Percentiles rank a stretch among this genome's conserved stretches.
Evolutionary conservation across 202 grass and related monocot genomes (phyloP).

Genomic region (Setaria viridis): DNA sequence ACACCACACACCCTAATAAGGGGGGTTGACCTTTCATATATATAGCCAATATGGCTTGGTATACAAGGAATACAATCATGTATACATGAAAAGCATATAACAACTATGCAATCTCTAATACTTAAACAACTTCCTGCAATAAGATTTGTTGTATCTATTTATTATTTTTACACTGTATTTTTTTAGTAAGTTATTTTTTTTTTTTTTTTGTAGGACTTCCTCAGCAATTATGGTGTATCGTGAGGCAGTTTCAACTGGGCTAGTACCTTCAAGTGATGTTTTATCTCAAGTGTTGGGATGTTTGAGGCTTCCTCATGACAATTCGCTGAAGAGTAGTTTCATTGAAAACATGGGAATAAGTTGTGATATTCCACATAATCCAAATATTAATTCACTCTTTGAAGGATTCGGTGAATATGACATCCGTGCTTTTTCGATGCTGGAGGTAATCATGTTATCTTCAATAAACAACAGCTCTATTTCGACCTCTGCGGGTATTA

Average conservation of each 20-base stretch:
- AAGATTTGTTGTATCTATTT: not conserved
- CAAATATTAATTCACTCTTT: conserved; percentile 78
- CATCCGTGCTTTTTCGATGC: conserved; percentile 74
- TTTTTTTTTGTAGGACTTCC: conserved; percentile 66
- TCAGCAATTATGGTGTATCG: conserved; percentile 74
- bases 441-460: conserved; percentile 65
- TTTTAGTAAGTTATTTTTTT: conserved; percentile 12
- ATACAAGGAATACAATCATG: too few relatives aligned
- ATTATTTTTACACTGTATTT: conserved; percentile 7
- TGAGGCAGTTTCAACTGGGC: conserved; percentile 66
- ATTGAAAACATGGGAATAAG: conserved; percentile 78
- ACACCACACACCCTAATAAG: too few relatives aligned
- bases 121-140: not conserved
- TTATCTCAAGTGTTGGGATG: conserved; percentile 97
- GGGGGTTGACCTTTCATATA: too few relatives aligned
- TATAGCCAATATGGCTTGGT: too few relatives aligned
- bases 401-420: conserved; percentile 98
- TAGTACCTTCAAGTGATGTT: conserved; percentile 76
- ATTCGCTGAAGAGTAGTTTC: conserved; percentile 64
- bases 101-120: not conserved
- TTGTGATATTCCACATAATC: conserved; percentile 72
- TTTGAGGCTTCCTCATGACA: conserved; percentile 82
- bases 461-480: conserved; percentile 31
- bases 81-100: too few relatives aligned
- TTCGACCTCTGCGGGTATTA: conserved; percentile 40